Percentiles rank a stretch among this genome's conserved stretches.
phyloP scores from a whole-genome alignment of 2,329 filamentous ascomycete species.

The Penicillium sp. region DNA sequence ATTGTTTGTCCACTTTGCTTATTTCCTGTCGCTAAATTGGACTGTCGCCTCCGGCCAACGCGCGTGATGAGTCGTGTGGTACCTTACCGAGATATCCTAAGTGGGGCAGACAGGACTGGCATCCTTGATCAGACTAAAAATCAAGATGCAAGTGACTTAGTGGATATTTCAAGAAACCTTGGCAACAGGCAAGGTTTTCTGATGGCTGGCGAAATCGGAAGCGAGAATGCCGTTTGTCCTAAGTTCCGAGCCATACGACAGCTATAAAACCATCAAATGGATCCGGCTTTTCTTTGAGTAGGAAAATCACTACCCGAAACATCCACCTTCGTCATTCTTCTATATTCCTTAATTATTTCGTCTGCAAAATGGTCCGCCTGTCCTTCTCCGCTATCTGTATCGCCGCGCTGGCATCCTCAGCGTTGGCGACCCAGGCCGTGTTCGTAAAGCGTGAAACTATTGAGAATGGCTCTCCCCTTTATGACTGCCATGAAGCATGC shows the following conservation, averaged over 20 bases:
- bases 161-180: neutral
- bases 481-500: constrained; percentile 37
- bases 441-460: constrained; percentile 5
- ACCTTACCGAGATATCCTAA: neutral
- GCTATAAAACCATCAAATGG: neutral
- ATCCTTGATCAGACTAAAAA: neutral
- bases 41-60: neutral
- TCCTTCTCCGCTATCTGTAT: neutral
- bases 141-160: neutral
- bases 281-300: neutral
- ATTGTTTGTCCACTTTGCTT: too few species aligned
- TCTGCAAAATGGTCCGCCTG: neutral
- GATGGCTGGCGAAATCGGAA: too few species aligned
- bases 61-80: neutral
- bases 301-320: neutral
- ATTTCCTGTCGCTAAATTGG: too few species aligned
- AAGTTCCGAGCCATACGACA: neutral
- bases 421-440: constrained; percentile 3
- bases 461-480: constrained; percentile 30
- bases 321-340: neutral
- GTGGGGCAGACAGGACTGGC: neutral
- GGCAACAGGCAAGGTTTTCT: neutral
- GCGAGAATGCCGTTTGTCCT: neutral
- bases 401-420: constrained; percentile 3
- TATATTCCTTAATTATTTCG: neutral